These are phyloP conservation scores for Ascochyta lentis DNA, from an alignment of 2,329 filamentous ascomycete genomes.

Conservation along the genomic window DNA sequence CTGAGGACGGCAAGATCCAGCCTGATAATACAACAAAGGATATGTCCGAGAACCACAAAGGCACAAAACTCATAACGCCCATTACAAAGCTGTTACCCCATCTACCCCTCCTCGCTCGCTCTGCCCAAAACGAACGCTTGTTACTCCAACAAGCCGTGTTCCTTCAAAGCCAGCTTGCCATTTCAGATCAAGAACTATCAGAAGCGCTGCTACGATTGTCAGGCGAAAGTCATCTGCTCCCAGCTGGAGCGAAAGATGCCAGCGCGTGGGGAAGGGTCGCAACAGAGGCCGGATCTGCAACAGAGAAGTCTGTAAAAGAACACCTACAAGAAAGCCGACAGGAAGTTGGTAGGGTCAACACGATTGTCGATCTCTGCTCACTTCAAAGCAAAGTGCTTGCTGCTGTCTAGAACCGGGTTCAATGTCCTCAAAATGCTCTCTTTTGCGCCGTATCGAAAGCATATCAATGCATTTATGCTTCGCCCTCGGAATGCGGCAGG, in stretches of 20 bases:
- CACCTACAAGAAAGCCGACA: conserved; percentile 30
- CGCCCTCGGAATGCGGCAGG: no score
- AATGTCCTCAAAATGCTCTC: no score
- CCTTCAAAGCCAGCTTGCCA: conserved; percentile 40
- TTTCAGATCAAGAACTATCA: conserved; percentile 38
- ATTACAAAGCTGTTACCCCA: conserved; percentile 41
- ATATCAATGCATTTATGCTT: no score
- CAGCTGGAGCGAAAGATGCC: conserved; percentile 39
- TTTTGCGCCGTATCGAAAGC: no score
- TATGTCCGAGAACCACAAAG: not conserved
- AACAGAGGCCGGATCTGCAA: conserved; percentile 27
- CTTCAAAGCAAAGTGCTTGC: conserved; percentile 36
- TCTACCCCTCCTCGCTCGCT: conserved; percentile 35
- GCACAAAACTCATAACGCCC: conserved; percentile 9
- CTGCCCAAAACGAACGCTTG: conserved; percentile 35
- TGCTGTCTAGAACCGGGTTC: not conserved
- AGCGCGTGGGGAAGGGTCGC: conserved; percentile 36
- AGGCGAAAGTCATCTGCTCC: conserved; percentile 49
- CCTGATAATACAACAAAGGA: not conserved
- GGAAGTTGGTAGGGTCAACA: conserved; percentile 33
- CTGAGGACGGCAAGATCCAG: not conserved
- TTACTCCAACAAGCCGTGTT: conserved; percentile 46
- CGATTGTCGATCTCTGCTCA: conserved; percentile 39
- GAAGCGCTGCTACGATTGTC: conserved; percentile 44
- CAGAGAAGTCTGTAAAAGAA: conserved; percentile 25